Percentiles rank a stretch among this genome's conserved stretches.
Evolutionary conservation across 2,329 filamentous ascomycete species (phyloP).

Genomic region (Clonostachys sp.): DNA sequence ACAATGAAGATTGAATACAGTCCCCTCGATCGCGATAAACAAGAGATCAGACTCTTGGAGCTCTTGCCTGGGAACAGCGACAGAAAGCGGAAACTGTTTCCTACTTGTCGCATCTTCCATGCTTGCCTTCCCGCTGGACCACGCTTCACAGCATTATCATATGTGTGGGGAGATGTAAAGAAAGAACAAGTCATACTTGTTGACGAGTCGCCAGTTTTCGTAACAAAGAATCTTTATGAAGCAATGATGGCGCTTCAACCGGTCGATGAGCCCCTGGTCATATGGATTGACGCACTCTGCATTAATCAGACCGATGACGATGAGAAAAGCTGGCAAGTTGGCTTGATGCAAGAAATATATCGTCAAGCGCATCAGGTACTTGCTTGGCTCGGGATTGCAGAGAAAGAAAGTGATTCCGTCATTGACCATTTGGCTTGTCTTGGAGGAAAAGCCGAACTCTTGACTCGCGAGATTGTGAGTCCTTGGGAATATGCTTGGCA

Average conservation of each 20-base stretch:
- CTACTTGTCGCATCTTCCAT: too few species aligned
- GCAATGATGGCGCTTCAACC: too few species aligned
- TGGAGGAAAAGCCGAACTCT: slow-evolving; percentile 17
- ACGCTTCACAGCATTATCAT: too few species aligned
- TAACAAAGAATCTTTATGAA: too few species aligned
- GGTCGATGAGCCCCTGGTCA: too few species aligned
- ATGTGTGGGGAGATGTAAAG: too few species aligned
- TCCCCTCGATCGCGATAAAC: neutral
- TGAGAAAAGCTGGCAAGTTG: slow-evolving; percentile 28
- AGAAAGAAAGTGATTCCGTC: slow-evolving; percentile 16
- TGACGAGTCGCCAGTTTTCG: too few species aligned
- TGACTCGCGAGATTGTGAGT: slow-evolving; percentile 18
- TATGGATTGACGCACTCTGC: slow-evolving; percentile 34
- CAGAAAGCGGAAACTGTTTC: too few species aligned
- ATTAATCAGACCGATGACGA: slow-evolving; percentile 28
- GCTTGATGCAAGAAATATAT: slow-evolving; percentile 29
- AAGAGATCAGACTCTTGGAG: neutral
- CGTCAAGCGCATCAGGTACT: slow-evolving; percentile 21
- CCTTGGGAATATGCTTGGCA: slow-evolving; percentile 23
- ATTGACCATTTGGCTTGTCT: slow-evolving; percentile 20
- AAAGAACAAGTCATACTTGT: too few species aligned
- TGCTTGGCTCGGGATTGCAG: slow-evolving; percentile 27
- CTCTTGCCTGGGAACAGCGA: neutral
- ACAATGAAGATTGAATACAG: neutral
- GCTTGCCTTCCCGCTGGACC: too few species aligned